Conservation (phyloP, 176 grass and related monocot genomes). For the Aegilops umbellulata region DNA sequence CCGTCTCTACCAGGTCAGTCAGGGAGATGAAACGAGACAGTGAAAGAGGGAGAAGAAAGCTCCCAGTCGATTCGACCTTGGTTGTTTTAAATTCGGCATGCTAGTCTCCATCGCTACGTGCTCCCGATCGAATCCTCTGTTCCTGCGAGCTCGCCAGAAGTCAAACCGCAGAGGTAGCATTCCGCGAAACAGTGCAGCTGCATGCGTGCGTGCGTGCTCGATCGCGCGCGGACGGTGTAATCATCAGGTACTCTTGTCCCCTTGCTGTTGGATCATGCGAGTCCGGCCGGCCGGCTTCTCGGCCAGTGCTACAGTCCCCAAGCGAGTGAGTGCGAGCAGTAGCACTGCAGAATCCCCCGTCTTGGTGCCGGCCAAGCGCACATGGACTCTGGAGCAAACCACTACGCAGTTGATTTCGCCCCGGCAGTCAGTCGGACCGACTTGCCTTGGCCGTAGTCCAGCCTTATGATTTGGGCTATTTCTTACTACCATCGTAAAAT, state of each 20-base stretch:
- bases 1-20: neutral
- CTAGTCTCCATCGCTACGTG: slow-evolving; percentile 11
- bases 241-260: slow-evolving; percentile 4
- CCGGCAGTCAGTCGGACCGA: neutral
- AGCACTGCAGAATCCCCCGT: neutral
- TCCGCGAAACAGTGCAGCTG: neutral
- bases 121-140: neutral
- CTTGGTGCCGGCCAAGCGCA: neutral
- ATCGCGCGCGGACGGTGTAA: neutral
- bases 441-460: neutral
- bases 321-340: neutral
- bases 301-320: neutral
- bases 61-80: neutral
- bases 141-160: neutral
- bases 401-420: neutral
- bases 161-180: slow-evolving; percentile 15
- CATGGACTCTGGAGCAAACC: neutral
- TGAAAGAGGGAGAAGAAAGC: neutral
- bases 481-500: no score
- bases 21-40: neutral
- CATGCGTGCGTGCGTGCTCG: neutral
- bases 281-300: neutral
- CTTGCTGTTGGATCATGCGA: neutral
- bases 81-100: neutral
- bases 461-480: no score